phyloP scores from a whole-genome alignment of 306 rosid species.

The Betula pendula region DNA sequence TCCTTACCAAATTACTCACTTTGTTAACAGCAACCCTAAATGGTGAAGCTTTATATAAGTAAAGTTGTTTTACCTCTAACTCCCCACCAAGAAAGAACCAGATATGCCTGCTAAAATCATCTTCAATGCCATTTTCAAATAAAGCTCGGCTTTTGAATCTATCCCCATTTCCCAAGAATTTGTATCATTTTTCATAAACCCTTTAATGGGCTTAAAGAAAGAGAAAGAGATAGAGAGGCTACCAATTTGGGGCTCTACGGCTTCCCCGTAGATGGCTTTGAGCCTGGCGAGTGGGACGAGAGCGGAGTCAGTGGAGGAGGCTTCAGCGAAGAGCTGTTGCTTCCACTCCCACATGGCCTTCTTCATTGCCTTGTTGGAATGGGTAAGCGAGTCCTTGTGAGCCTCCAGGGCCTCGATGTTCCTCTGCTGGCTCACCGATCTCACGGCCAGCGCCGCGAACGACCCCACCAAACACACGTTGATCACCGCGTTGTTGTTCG shows the following conservation, averaged over 20 bases:
- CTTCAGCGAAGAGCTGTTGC: conserved; percentile 72
- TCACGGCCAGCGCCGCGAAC: conserved; percentile 44
- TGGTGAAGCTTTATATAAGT: too few relatives aligned
- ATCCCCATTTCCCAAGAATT: not conserved
- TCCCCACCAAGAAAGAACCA: too few relatives aligned
- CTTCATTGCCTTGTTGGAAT: conserved; percentile 66
- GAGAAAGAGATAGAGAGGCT: conserved; percentile 20
- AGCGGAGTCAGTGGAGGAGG: conserved; percentile 49
- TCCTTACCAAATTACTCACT: too few relatives aligned
- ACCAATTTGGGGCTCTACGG: conserved; percentile 51
- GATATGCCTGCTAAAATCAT: too few relatives aligned
- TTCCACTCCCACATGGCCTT: conserved; percentile 82
- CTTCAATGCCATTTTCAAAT: too few relatives aligned
- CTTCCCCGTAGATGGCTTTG: conserved; percentile 72
- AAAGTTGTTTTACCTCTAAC: too few relatives aligned
- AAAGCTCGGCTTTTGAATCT: too few relatives aligned
- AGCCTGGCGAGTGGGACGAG: conserved; percentile 60
- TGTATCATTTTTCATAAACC: not conserved
- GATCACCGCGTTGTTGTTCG: conserved; percentile 55
- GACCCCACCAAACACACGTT: conserved; percentile 53
- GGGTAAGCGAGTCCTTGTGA: conserved; percentile 61
- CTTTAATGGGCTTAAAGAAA: not conserved
- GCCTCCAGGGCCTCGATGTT: conserved; percentile 61
- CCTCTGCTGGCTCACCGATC: conserved; percentile 65
- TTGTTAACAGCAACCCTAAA: too few relatives aligned